Conservation (phyloP, 495 filamentous ascomycete species). For the Staphylotrichum longicolle region DNA sequence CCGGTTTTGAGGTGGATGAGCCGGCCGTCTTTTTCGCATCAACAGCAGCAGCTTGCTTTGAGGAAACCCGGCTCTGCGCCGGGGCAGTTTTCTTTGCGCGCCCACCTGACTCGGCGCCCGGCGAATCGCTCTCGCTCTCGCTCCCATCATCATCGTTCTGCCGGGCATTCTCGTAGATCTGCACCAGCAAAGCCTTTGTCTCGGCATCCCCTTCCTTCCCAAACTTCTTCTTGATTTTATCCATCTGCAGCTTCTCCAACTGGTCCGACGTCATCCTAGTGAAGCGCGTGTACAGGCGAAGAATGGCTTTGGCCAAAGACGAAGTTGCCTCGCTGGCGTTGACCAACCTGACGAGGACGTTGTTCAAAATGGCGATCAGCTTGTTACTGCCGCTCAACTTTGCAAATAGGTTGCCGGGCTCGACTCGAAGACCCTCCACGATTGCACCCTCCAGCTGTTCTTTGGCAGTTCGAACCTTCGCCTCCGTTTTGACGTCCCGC, state of each 20-base stretch:
- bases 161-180: conserved; percentile 40
- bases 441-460: conserved; percentile 26
- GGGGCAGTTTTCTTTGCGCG: conserved; percentile 11
- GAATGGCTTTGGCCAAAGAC: conserved; percentile 58
- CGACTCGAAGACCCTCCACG: conserved; percentile 19
- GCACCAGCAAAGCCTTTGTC: conserved; percentile 47
- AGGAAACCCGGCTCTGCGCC: background rate
- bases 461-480: conserved; percentile 19
- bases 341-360: conserved; percentile 63
- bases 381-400: conserved; percentile 46
- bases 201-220: conserved; percentile 64
- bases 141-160: conserved; percentile 29
- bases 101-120: conserved; percentile 24
- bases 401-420: conserved; percentile 42
- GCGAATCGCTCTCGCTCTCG: conserved; percentile 16
- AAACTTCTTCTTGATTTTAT: conserved; percentile 60
- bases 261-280: conserved; percentile 59
- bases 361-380: conserved; percentile 54
- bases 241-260: conserved; percentile 64
- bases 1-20: conserved; percentile 13
- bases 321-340: conserved; percentile 65
- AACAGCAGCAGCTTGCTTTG: conserved; percentile 15
- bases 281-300: conserved; percentile 64
- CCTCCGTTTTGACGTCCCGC: conserved; percentile 9
- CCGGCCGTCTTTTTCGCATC: conserved; percentile 17